A percentile compares a stretch with the other conserved stretches of the same genome.
phyloP scores from a whole-genome alignment of 441 rosid genomes.

The Hura crepitans region DNA sequence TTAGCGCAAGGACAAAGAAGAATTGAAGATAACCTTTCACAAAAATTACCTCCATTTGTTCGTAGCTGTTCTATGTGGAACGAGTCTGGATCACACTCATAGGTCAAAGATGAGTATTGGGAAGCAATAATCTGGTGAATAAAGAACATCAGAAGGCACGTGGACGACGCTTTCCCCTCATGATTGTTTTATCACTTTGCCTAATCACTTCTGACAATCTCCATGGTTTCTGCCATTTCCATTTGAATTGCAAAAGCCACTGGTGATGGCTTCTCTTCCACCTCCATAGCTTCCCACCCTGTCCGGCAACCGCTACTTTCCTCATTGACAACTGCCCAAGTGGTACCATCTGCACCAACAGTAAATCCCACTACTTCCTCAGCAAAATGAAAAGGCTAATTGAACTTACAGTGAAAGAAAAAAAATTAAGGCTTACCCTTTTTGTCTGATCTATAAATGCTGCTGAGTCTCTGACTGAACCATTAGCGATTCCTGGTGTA shows the following conservation, averaged over 20 bases:
- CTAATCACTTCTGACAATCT: conserved; percentile 86
- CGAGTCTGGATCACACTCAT: conserved; percentile 31
- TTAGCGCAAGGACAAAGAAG: background rate
- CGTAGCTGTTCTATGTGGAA: conserved; percentile 28
- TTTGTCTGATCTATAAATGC: conserved; percentile 63
- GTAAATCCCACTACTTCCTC: conserved; percentile 12
- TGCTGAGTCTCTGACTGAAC: conserved; percentile 50
- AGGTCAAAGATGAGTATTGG: conserved; percentile 35
- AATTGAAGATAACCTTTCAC: conserved; percentile 1
- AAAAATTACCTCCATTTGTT: conserved; percentile 43
- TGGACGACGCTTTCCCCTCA: conserved; percentile 59
- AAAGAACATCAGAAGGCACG: conserved; percentile 31
- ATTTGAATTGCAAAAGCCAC: conserved; percentile 94
- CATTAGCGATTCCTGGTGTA: conserved; percentile 81
- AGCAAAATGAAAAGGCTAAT: conserved; percentile 21
- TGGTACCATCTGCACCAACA: conserved; percentile 73
- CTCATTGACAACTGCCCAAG: conserved; percentile 68
- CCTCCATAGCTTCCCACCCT: conserved; percentile 92
- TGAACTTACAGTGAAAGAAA: conserved; percentile 3
- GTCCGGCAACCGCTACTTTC: conserved; percentile 59
- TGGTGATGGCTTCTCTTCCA: conserved; percentile 99
- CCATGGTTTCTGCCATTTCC: conserved; percentile 99
- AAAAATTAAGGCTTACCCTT: conserved; percentile 51
- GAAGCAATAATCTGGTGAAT: conserved; percentile 26
- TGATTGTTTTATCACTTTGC: conserved; percentile 77